phyloP scores from a whole-genome alignment of 371 early-diverging fungal species.

The Apophysomyces trapeziformis region DNA sequence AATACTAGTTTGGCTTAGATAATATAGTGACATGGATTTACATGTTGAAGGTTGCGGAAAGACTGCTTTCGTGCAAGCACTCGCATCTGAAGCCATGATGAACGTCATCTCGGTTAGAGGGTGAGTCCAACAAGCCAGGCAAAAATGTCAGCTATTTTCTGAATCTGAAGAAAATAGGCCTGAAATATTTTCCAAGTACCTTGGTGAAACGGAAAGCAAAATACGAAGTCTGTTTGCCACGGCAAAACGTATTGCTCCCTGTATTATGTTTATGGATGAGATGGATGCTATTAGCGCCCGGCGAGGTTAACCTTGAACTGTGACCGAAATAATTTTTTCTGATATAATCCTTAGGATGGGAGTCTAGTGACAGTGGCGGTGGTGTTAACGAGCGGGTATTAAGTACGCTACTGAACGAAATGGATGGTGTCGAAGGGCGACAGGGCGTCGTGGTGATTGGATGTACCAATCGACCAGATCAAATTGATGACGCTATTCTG shows the following conservation, averaged over 20 bases:
- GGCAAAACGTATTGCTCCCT: constrained; percentile 84
- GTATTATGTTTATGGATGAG: constrained; percentile 92
- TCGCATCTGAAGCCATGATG: constrained; percentile 71
- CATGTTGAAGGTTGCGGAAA: constrained; percentile 78
- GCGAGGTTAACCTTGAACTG: constrained; percentile 54
- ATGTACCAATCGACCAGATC: constrained; percentile 78
- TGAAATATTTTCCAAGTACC: constrained; percentile 83
- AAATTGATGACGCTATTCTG: constrained; percentile 87
- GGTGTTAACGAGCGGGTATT: constrained; percentile 82
- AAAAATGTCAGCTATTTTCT: not conserved
- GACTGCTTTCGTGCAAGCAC: constrained; percentile 76
- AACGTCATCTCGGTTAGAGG: constrained; percentile 81
- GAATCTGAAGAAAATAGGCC: constrained; percentile 45
- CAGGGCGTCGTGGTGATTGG: constrained; percentile 81
- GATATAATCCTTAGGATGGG: constrained; percentile 42
- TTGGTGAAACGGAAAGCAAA: constrained; percentile 91
- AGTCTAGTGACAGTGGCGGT: constrained; percentile 54
- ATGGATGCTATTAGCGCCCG: constrained; percentile 85
- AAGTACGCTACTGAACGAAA: constrained; percentile 76
- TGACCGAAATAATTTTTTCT: not conserved
- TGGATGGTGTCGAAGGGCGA: constrained; percentile 80
- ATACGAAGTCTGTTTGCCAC: constrained; percentile 83
- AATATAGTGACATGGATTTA: not conserved
- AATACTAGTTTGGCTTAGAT: not conserved
- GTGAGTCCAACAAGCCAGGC: constrained; percentile 35